Evolutionary conservation across 1,284 basidiomycete genomes (phyloP), one percentile per base, ranked within the genome.

Genomic region (Trichosporon faecale): DNA sequence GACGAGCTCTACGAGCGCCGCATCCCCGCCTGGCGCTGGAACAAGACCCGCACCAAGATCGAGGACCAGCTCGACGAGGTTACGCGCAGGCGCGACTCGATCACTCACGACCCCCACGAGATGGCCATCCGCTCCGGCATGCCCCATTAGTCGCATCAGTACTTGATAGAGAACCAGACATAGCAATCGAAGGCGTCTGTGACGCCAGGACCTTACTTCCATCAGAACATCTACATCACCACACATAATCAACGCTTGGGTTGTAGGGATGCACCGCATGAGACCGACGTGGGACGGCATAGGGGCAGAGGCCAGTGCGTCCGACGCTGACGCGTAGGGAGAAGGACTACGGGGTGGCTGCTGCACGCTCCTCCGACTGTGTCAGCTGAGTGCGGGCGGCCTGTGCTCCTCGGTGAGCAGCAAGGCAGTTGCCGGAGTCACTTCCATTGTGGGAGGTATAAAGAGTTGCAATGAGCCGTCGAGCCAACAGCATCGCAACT

Each of bases 1-100:
- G 82, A 82, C 73, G 76, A 82, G 71, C 77, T 83, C 31, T 83
- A 80, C 73, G 79, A 83, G 68, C 67, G 75, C 64, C 72, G 72
- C 23, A 73, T 83, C 49, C 81, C 81, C 9, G 80, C 82, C 11
- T 80, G 82, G 79, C 69, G 74, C 31, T 83, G 81, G 77, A 68
- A 68, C 57, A 75, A 70, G 65, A 82, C 80, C 18, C 70, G 73
- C 61, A 79, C 77, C 25, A 29, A 52, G 11, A 64, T 72, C 40
- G 74, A 77, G 68, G 67, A 73, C 35, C 66, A 70, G 60, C 57
- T 61, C 57, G 57, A 61, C 57, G 29, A 61, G 27, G 57, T 33
- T 18, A 61, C 57, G 16, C 57, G 57, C 27, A 61, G 33, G 57
- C 11, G 27, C 57, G 57, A 31, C 1, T 2, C 27, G 21, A 52